Evolutionary conservation across 257 asterid species (phyloP).

Genomic region (Linaria vulgaris): DNA sequence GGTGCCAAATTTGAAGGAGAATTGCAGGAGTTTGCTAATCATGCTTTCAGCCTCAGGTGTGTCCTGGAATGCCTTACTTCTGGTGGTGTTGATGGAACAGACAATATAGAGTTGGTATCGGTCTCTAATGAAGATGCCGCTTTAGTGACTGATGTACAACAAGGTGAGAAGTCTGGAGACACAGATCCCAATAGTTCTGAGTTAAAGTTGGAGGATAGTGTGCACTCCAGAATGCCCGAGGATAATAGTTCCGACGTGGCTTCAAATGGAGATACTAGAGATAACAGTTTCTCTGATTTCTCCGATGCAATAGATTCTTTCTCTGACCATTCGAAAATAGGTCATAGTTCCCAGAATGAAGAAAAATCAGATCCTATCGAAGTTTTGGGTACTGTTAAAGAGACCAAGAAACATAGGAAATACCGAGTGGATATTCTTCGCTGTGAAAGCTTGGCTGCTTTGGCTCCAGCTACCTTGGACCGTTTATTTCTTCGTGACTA

Average conservation of each 20-base stretch:
- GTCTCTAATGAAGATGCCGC: constrained; percentile 41
- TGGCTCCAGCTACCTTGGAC: constrained; percentile 85
- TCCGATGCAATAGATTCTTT: constrained; percentile 39
- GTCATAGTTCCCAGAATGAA: constrained; percentile 42
- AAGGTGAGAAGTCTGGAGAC: constrained; percentile 36
- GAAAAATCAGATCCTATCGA: constrained; percentile 47
- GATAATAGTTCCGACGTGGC: constrained; percentile 42
- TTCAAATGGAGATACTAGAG: constrained; percentile 27
- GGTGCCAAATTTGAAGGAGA: constrained; percentile 98
- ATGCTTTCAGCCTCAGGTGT: constrained; percentile 96
- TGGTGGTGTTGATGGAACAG: constrained; percentile 70
- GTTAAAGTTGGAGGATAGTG: constrained; percentile 33
- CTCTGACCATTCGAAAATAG: constrained; percentile 38
- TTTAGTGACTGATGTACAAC: constrained; percentile 32
- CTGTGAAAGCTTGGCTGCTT: constrained; percentile 97
- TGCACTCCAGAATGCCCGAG: constrained; percentile 29
- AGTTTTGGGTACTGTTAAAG: constrained; percentile 46
- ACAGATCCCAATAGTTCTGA: constrained; percentile 33
- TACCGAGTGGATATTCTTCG: constrained; percentile 94
- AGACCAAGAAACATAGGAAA: constrained; percentile 52
- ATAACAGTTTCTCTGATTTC: constrained; percentile 34
- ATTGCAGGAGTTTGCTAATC: constrained; percentile 96
- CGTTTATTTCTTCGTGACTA: constrained; percentile 95
- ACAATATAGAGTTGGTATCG: constrained; percentile 35
- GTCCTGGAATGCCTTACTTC: constrained; percentile 90